Evolutionary conservation across 768 basidiomycete species (phyloP).

Genomic region (Xerocomus spinulosus): DNA sequence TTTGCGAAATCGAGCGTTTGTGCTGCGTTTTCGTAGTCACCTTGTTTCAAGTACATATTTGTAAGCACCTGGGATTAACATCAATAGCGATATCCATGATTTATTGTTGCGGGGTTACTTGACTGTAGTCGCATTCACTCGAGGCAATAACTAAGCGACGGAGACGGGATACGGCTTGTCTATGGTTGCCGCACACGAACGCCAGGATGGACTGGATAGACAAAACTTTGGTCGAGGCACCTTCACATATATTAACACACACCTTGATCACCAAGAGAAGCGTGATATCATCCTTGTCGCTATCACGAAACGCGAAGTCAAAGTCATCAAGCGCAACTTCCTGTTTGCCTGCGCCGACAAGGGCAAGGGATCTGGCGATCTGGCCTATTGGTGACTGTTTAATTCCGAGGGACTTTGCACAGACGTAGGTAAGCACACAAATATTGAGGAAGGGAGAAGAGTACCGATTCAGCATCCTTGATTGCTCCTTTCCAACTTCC

Average conservation of each 20-base stretch:
- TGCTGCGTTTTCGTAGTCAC: neutral
- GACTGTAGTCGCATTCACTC: neutral
- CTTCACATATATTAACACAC: neutral
- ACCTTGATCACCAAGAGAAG: constrained; percentile 1
- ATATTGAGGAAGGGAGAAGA: neutral
- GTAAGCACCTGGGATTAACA: neutral
- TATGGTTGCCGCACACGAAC: neutral
- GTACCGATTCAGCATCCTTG: neutral
- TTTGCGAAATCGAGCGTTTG: neutral
- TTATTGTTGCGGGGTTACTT: neutral
- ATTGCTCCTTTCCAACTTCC: neutral
- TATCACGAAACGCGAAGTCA: constrained; percentile 1
- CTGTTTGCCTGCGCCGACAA: neutral
- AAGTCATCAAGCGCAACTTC: neutral
- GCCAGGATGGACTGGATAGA: neutral
- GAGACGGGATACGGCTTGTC: neutral
- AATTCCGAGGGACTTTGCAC: neutral
- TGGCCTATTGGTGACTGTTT: neutral
- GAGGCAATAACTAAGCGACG: neutral
- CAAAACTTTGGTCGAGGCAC: neutral
- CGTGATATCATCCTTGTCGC: neutral
- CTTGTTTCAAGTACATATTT: neutral
- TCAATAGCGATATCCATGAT: neutral
- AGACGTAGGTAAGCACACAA: neutral
- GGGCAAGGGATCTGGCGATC: neutral